Evolutionary conservation across 495 filamentous ascomycete species (phyloP), one percentile per base, ranked within the genome.

Genomic region (Choiromyces venosus): DNA sequence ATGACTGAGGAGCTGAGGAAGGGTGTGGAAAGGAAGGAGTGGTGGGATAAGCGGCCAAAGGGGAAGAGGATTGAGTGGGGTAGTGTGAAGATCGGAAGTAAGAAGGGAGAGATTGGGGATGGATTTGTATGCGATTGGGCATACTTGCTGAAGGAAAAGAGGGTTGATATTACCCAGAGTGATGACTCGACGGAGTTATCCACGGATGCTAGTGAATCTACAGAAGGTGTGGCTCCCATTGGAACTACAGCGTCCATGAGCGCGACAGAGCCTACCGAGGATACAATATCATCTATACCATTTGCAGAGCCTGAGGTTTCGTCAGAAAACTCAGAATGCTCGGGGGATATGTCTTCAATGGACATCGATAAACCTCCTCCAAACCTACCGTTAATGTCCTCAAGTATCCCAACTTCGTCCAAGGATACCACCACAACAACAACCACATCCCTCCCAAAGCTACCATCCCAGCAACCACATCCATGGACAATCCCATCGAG

Each of bases 51-150:
- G 65, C 88, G 88, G 65, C 94, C 95, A 1, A 96, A 91, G 82
- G 91, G 91, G 9, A 96, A 94, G 79, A 86, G 92, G 73, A 83
- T 89, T 0, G 90, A 91, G 73, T 98, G 89, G 85, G 87, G 88
- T 36, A 91, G 86, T 68, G 85, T 97, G n/a, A 86, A 91, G 75
- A 82, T 97, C 61, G 91, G 92, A 0, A 90, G 87, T 4, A 88
- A 87, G 65, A 96, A 89, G 77, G 94, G 95, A 3, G 95, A 98
- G 79, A 81, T 96, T 56, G 95, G 95, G 2, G 82, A 85, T 68
- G 93, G 93, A 2, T 93, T 92, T 88, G 88, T 88, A 25, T 97
- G 94, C 84, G 94, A 97, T 80, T 98, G 93, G 87, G 91, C 92
- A 75, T 83, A 83, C 71, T 85, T 95, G 33, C 83, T 89, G 7